Evolutionary conservation across 768 basidiomycete species (phyloP), one percentile per base, ranked within the genome.

Genomic region (Boletus pseudopeckii): DNA sequence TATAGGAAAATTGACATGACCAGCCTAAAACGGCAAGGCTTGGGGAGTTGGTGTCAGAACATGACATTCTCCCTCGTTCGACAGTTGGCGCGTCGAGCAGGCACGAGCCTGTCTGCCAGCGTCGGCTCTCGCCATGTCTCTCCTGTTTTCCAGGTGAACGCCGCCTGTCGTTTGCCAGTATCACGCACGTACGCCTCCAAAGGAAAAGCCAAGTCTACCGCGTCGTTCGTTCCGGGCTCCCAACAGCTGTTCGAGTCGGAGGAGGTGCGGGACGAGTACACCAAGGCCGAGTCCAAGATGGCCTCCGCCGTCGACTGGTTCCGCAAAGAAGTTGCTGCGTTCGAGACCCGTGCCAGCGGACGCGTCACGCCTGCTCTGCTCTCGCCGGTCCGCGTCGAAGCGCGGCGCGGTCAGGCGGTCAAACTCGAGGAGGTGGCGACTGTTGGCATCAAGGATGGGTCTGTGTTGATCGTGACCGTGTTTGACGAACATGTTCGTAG

Each of bases 361-460:
- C 85, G 89, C 26, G 79, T 93, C 55, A 89, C 86, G 0, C 87
- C 91, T 1, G 79, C 78, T 2, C 61, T 93, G 56, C 78, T 93
- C 46, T 74, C 83, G 13, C 80, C 85, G 0, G 87, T 93, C 7
- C 78, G 81, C 18, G 83, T 92, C 30, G 74, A 72, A 48, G 60
- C 81, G 4, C 76, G 74, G 5, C 64, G 66, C 32, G 71, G 73
- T 3, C 70, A 73, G 28, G 50, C 70, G 4, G 67, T 75, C 41
- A 75, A 68, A 41, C 68, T 93, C 36, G 84, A 90, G 39, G 86
- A 90, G 49, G 65, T 92, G 24, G 86, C 91, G 1, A 91, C 90
- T 0, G 80, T 93, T 18, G 90, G 91, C 8, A 83, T 93, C 37
- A 76, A 85, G 56, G 88, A 93, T 48, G 91, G 91, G 1, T 80